Evolutionary conservation across 257 asterid genomes (phyloP).

Genomic region (Nicotiana benthamiana): DNA sequence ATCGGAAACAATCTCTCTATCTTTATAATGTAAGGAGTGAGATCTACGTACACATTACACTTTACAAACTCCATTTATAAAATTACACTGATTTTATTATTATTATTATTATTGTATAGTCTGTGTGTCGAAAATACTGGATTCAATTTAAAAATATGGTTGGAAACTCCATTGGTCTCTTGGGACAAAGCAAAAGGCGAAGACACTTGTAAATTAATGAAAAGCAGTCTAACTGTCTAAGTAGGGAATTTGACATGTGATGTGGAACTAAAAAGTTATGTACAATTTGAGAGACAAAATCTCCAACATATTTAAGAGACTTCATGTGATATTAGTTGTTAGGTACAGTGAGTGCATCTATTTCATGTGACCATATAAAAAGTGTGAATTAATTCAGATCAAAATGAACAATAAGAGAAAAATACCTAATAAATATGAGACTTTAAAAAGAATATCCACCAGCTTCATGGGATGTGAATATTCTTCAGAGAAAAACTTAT

Average conservation of each 20-base stretch:
- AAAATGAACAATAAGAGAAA: neutral
- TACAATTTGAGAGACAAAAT: neutral
- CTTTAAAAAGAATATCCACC: neutral
- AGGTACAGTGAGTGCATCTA: slow-evolving; percentile 4
- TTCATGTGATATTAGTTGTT: slow-evolving; percentile 14
- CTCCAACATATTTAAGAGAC: slow-evolving; percentile 5
- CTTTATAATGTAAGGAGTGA: too few relatives aligned
- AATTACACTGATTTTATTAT: too few relatives aligned
- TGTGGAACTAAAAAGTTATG: neutral
- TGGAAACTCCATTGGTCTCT: too few relatives aligned
- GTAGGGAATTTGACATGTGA: neutral
- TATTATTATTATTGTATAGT: too few relatives aligned
- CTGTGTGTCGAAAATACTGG: too few relatives aligned
- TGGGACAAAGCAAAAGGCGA: neutral
- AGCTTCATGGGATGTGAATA: neutral
- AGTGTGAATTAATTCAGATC: neutral
- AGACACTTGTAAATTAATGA: neutral
- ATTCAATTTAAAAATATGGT: too few relatives aligned
- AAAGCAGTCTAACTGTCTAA: neutral
- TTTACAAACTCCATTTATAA: too few relatives aligned
- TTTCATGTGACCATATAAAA: neutral
- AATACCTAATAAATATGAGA: neutral
- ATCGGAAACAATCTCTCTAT: too few relatives aligned
- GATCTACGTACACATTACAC: too few relatives aligned
- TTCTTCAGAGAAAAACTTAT: neutral